A percentile compares a stretch with the other conserved stretches of the same genome.
Evolutionary conservation across 352 stramenopile genomes (phyloP).

Genomic region (Aphanomyces euteiches): DNA sequence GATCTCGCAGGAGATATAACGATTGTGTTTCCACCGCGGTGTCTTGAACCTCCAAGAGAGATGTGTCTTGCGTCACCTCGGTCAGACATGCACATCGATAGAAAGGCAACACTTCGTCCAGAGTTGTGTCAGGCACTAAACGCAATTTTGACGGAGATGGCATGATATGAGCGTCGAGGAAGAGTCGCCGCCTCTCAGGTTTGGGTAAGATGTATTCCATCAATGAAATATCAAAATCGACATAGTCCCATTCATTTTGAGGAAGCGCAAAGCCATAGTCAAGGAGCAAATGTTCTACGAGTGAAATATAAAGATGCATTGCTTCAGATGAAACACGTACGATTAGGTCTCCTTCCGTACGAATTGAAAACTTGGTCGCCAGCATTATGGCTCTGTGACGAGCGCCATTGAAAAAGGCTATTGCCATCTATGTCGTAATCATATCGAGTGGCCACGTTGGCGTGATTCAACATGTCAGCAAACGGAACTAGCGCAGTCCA

Average conservation of each 20-base stretch:
- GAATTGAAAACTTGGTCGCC: slow-evolving; percentile 88
- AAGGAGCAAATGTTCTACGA: slow-evolving; percentile 68
- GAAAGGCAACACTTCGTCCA: slow-evolving; percentile 24
- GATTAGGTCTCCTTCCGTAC: slow-evolving; percentile 85
- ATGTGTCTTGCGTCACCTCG: neutral
- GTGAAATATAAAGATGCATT: neutral
- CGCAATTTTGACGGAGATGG: slow-evolving; percentile 13
- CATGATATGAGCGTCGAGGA: slow-evolving; percentile 20
- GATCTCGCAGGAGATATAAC: neutral
- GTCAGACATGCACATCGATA: slow-evolving; percentile 12
- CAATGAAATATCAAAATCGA: slow-evolving; percentile 45
- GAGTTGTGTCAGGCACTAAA: neutral
- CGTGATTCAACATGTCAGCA: slow-evolving; percentile 90
- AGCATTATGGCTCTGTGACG: slow-evolving; percentile 53
- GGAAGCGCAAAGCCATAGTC: slow-evolving; percentile 91
- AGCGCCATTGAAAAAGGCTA: slow-evolving; percentile 58
- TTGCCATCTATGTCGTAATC: slow-evolving; percentile 62
- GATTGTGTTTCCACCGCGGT: neutral
- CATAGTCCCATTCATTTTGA: slow-evolving; percentile 86
- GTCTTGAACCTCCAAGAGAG: neutral
- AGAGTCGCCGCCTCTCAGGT: slow-evolving; percentile 27
- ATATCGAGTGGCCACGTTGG: slow-evolving; percentile 88
- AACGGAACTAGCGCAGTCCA: slow-evolving; percentile 90
- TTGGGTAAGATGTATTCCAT: slow-evolving; percentile 37
- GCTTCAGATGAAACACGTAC: neutral